These are phyloP conservation scores for California macrophylla DNA, from an alignment of 441 rosid genomes.

Conservation along the genomic window DNA sequence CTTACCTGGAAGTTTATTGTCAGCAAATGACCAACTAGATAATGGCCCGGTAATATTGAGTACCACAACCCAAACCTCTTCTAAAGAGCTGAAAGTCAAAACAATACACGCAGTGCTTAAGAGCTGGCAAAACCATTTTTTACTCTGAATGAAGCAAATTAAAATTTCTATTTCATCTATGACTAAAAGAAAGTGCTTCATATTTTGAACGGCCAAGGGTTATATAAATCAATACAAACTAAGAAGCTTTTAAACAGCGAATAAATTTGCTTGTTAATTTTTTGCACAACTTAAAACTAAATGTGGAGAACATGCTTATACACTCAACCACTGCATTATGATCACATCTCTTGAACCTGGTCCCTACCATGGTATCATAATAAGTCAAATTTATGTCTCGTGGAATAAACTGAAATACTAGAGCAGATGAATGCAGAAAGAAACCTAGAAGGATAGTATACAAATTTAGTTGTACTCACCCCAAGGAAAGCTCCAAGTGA, in stretches of 20 bases:
- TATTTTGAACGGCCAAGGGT: neutral
- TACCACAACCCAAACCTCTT: conserved; percentile 90
- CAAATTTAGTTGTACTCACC: conserved; percentile 42
- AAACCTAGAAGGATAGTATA: neutral
- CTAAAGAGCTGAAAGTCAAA: conserved; percentile 50
- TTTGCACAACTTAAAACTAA: neutral
- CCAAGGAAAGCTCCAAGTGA: conserved; percentile 76
- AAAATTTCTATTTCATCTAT: neutral
- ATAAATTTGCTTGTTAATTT: neutral
- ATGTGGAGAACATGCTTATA: neutral
- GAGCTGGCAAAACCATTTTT: neutral
- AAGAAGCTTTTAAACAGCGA: neutral
- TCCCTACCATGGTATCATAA: neutral
- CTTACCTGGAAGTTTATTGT: conserved; percentile 56
- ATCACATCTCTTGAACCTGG: neutral
- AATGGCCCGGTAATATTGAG: conserved; percentile 88
- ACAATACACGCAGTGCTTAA: neutral
- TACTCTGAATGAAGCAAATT: neutral
- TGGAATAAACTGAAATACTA: neutral
- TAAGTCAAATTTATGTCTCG: neutral
- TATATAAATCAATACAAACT: neutral
- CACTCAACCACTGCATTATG: neutral
- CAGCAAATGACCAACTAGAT: conserved; percentile 89
- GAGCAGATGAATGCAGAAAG: neutral
- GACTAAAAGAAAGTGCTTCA: neutral